Conservation (phyloP, 208 protist species). For the Naegleria lovaniensis region DNA sequence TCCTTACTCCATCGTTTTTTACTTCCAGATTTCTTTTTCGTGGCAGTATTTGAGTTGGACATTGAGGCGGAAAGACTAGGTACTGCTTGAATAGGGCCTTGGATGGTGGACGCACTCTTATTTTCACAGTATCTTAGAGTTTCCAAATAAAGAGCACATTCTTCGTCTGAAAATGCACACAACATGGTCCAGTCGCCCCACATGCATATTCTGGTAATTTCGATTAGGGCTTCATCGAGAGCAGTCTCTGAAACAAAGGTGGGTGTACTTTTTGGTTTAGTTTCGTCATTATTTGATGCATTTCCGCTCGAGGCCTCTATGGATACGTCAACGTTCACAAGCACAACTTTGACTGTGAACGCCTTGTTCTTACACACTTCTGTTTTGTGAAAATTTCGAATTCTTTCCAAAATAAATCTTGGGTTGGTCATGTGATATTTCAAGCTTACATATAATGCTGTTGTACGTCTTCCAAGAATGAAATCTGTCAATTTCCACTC, state of each 20-base stretch:
- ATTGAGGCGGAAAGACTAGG: background rate
- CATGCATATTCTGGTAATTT: background rate
- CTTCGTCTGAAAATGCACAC: background rate
- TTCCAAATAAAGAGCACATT: constrained; percentile 1
- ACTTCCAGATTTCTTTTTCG: background rate
- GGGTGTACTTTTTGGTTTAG: background rate
- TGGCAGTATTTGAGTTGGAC: background rate
- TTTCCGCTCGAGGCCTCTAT: background rate
- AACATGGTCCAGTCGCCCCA: background rate
- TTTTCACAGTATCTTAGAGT: background rate
- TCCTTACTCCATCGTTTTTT: background rate
- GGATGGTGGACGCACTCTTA: background rate
- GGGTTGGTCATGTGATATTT: background rate
- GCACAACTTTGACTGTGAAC: background rate
- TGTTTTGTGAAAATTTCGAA: background rate
- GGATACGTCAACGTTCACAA: background rate
- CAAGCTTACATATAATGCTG: background rate
- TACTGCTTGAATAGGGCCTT: background rate
- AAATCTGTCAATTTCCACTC: background rate
- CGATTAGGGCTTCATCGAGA: background rate
- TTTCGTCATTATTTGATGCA: background rate
- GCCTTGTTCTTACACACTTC: background rate
- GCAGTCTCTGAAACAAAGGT: background rate
- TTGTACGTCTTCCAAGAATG: background rate
- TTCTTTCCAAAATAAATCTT: constrained; percentile 13